Conservation (phyloP, 169 alveolate species). For the Plasmodium berghei region DNA sequence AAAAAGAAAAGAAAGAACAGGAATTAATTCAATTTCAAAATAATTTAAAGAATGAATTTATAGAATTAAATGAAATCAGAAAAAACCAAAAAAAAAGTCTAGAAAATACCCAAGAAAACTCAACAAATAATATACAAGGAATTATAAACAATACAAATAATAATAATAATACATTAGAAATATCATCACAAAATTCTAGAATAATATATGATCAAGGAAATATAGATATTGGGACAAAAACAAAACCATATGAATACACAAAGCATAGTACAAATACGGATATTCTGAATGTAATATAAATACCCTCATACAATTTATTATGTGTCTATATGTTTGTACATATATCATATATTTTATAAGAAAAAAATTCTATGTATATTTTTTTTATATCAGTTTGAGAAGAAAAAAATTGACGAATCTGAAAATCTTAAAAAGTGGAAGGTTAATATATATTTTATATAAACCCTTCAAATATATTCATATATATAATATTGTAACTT, state of each 20-base stretch:
- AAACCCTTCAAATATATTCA: not conserved
- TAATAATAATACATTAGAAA: not conserved
- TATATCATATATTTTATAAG: not conserved
- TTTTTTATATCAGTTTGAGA: not conserved
- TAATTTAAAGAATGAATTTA: conserved; percentile 46
- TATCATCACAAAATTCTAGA: not conserved
- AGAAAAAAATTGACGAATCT: not conserved
- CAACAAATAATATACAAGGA: not conserved
- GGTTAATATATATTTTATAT: conserved; percentile 3
- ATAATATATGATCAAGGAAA: not conserved
- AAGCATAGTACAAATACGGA: conserved; percentile 13
- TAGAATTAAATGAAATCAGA: conserved; percentile 26
- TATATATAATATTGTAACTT: not conserved
- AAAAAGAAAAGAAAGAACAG: conserved; percentile 36
- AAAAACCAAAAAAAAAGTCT: conserved; percentile 33
- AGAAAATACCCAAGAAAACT: conserved; percentile 11
- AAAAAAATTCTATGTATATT: not conserved
- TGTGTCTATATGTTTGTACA: not conserved
- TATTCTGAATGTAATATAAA: not conserved
- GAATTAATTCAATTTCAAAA: conserved; percentile 46
- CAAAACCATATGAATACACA: conserved; percentile 2
- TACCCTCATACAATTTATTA: not conserved
- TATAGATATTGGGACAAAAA: not conserved
- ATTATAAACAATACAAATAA: not conserved
- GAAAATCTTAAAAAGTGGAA: conserved; percentile 48